phyloP scores from a whole-genome alignment of 1,284 basidiomycete genomes.

The Laetiporus sulphureus region DNA sequence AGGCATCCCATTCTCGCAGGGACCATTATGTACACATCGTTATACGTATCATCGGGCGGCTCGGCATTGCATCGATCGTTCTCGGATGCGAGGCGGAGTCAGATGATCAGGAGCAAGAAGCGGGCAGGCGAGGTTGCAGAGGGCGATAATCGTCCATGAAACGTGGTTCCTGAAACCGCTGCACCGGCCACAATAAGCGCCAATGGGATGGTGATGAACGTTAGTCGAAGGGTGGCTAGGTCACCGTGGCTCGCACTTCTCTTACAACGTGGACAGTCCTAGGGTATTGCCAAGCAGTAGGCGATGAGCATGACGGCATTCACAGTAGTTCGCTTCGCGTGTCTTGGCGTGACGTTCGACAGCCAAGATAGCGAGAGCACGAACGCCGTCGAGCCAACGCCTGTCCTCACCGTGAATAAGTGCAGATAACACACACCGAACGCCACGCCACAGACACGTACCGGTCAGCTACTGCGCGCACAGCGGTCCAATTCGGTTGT shows the following conservation, averaged over 20 bases:
- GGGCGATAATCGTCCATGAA: constrained; percentile 59
- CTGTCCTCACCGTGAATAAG: constrained; percentile 22
- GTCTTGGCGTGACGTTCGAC: constrained; percentile 61
- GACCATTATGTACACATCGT: constrained; percentile 58
- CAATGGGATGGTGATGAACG: not conserved
- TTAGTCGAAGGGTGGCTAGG: not conserved
- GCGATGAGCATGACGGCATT: constrained; percentile 69
- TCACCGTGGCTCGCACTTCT: constrained; percentile 55
- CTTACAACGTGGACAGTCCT: constrained; percentile 71
- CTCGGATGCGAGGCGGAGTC: constrained; percentile 51
- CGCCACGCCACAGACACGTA: constrained; percentile 24
- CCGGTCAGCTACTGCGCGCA: too few relatives aligned
- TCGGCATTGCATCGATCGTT: constrained; percentile 57
- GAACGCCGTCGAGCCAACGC: constrained; percentile 64
- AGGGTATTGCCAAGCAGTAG: constrained; percentile 66
- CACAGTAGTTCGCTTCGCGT: constrained; percentile 63
- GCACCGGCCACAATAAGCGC: not conserved
- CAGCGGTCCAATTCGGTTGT: too few relatives aligned
- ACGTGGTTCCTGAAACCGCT: constrained; percentile 59
- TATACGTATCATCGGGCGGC: constrained; percentile 48
- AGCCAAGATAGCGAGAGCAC: constrained; percentile 67
- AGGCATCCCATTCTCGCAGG: constrained; percentile 39
- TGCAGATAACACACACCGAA: not conserved
- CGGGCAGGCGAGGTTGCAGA: constrained; percentile 46
- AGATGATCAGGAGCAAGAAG: constrained; percentile 43